Evolutionary conservation across 345 rosid species (phyloP), one percentile per base, ranked within the genome.

Genomic region (Pugionium cornutum): DNA sequence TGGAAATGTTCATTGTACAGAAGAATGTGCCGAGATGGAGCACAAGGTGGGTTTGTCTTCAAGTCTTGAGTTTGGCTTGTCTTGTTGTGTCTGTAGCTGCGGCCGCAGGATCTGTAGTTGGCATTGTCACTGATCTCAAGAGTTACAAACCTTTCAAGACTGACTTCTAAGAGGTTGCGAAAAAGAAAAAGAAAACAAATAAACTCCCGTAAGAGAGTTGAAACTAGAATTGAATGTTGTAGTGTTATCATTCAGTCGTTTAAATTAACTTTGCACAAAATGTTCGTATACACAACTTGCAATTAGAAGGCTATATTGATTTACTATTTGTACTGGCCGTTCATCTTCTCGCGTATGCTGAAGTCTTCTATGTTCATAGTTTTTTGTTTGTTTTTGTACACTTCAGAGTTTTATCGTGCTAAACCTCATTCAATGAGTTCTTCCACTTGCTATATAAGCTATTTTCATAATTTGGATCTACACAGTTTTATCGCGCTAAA

Each of bases 1-100:
- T 92, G 18, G 92, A 92, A 78, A 88, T 94, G 99, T 94, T 86
- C 67, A 83, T 89, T 48, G 76, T 52, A 3, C 94, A 83, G 8
- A 89, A 73, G 84, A 79, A 62, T 78, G 81, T 90, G 47, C 82
- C 81, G 29, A 86, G 64, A 53, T 94, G 99, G 96, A 73, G 96
- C 77, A 82, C 80, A 36, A 85, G 71, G 66, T 88, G 99, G 99
- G 34, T 86, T 3, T 76, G 88, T 53, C 85, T 94, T 4, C 85
- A 86, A 74, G 76, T 80, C 37, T 79, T 94, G 43, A 89, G 95
- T 58, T n/a, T 64, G 28, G 90, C 87, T 28, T 90, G 97, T 77
- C 88, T 94, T 26, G 7, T 88, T 28, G 80, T 90, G 40, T 78
- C 85, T 3, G 45, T 88, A 4, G 96, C 89, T 2, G 92, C 99